Base-by-base conservation (phyloP, 2,329 filamentous ascomycete species). In the Aspergillus sp. region DNA sequence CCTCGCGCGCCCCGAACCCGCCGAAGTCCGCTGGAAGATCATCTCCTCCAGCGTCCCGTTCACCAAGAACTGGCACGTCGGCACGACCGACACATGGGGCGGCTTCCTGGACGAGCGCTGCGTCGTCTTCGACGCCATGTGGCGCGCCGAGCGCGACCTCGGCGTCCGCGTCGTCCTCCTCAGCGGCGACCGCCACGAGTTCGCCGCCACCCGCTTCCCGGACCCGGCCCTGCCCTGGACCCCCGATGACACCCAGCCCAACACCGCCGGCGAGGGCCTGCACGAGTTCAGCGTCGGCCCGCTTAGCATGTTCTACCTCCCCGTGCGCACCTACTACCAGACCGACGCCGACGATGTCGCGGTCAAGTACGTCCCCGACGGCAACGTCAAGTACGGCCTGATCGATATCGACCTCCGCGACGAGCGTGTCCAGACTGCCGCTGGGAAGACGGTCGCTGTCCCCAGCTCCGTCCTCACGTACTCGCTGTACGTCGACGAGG, bases 61-160 rank as follows among this genome's bases (percentile, higher is more conserved):
- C 69, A 97, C 94, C 5, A 96, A 96, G 76, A 99, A 99, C 71
- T 99, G 94, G 93, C 88, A 85, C 20, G 84, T 96, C 58, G 93
- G 94, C 58, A 85, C 85, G 2, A 80, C 87, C 56, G 94, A 99
- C 67, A 97, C 94, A 0, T 99, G 94, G 94, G 91, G 90, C 44
- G 93, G 93, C 0, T 97, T 96, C 71, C 79, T 97, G 2, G 76
- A 80, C 45, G 94, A 99, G 76, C 86, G 94, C 14, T 83, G 81
- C 49, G 79, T 78, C 50, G 82, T 97, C 21, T 85, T 99, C 13
- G 88, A 96, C 69, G 89, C 90, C 2, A 96, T 97, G 83, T 97
- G 94, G 91, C 87, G 89, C 56, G 86, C 88, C 0, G 87, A 89
- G n/a, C 76, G 83, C 11, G 72, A 74, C 1, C 82, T 84, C 4